Conservation (phyloP, 371 early-diverging fungal genomes). For the Mortierella sp. region DNA sequence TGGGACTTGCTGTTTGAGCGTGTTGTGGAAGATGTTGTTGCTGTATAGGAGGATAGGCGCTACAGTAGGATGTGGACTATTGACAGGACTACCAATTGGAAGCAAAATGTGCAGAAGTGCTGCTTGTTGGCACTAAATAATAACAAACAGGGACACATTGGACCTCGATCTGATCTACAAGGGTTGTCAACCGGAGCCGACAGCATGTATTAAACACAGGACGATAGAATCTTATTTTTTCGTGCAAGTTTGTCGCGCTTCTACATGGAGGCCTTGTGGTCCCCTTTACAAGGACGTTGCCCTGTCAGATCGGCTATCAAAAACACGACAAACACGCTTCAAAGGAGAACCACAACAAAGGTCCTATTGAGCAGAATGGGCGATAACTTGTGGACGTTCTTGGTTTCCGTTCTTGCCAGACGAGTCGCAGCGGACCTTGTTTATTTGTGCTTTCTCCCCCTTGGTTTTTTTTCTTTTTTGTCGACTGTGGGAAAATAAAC, state of each 20-base stretch:
- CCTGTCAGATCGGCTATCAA: not conserved
- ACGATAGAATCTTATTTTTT: not conserved
- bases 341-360: not conserved
- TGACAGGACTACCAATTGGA: not conserved
- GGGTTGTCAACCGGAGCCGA: not conserved
- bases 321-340: not conserved
- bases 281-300: not conserved
- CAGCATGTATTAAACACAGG: not conserved
- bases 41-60: not conserved
- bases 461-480: not conserved
- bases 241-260: no score
- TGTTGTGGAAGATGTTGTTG: not conserved
- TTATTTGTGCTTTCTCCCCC: not conserved
- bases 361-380: not conserved
- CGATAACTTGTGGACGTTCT: not conserved
- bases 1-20: not conserved
- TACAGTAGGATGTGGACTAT: not conserved
- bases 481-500: constrained; percentile 15
- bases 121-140: no score
- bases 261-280: not conserved
- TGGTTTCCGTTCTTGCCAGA: not conserved
- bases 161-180: not conserved
- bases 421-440: not conserved
- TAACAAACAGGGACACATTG: no score
- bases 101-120: not conserved